A percentile compares a stretch with the other conserved stretches of the same genome.
These are phyloP conservation scores for Hypericum androsaemum DNA, from an alignment of 345 rosid species.

Conservation along the genomic window DNA sequence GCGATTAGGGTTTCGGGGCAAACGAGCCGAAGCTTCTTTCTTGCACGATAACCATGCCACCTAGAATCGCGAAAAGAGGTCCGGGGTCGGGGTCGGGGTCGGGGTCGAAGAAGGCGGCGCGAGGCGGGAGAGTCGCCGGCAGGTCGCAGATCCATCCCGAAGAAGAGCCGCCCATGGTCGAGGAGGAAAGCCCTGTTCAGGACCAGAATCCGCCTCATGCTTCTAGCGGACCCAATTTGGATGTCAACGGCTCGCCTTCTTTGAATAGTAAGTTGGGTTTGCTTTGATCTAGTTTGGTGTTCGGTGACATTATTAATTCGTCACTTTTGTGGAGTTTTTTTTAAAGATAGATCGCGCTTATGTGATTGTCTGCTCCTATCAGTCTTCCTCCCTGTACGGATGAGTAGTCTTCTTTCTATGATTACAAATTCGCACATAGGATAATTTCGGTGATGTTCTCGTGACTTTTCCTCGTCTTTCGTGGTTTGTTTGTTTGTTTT, in stretches of 20 bases:
- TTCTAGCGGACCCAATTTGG: conserved; percentile 17
- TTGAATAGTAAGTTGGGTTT: conserved; percentile 35
- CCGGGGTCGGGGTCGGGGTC: conserved; percentile 33
- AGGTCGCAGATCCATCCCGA: conserved; percentile 35
- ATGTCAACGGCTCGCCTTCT: conserved; percentile 12
- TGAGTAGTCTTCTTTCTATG: no score
- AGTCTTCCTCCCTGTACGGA: no score
- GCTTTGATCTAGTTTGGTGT: not conserved
- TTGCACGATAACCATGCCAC: conserved; percentile 43
- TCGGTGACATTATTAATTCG: not conserved
- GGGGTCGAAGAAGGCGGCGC: conserved; percentile 40
- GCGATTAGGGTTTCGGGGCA: no score
- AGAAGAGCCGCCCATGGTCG: conserved; percentile 11
- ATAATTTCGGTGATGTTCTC: no score
- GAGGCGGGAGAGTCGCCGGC: conserved; percentile 35
- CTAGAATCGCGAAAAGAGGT: conserved; percentile 61
- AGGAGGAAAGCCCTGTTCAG: conserved; percentile 15
- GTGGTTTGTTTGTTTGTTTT: no score
- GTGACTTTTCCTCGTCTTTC: no score
- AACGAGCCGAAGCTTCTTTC: no score
- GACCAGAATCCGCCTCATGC: not conserved
- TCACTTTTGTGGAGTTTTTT: not conserved
- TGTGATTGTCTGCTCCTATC: no score
- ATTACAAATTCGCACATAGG: no score
- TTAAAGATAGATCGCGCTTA: no score